phyloP scores from a whole-genome alignment of 2,329 filamentous ascomycete species.

The Sarocladium oryzae region DNA sequence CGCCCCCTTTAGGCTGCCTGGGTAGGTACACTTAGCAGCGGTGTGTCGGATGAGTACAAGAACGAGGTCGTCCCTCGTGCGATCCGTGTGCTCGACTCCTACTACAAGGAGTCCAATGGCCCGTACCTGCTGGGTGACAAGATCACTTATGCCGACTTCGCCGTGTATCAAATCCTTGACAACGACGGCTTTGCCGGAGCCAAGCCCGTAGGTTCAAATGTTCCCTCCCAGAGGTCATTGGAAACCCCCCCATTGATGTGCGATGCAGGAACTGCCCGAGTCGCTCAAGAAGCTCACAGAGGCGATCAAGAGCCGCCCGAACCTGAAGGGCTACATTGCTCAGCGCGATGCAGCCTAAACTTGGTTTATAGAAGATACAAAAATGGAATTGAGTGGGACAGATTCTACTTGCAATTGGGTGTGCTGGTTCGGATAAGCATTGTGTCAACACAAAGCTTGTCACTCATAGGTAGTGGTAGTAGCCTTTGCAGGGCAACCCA shows the following conservation, averaged over 20 bases:
- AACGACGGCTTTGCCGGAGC: constrained; percentile 20
- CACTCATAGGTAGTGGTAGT: no score
- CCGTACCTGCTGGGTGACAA: constrained; percentile 29
- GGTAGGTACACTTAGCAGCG: constrained; percentile 21
- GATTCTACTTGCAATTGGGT: no score
- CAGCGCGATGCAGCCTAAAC: neutral
- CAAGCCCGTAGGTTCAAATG: neutral
- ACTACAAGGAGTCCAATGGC: constrained; percentile 5
- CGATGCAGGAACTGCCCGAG: neutral
- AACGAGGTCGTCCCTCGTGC: constrained; percentile 16
- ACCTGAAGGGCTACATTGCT: constrained; percentile 3
- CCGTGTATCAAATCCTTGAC: constrained; percentile 31
- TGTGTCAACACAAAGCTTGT: no score
- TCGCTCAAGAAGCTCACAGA: constrained; percentile 3
- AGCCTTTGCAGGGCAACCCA: no score
- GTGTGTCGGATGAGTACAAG: constrained; percentile 24
- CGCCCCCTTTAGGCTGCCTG: constrained; percentile 18
- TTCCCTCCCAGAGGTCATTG: no score
- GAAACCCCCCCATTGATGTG: no score
- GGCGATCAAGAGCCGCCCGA: neutral
- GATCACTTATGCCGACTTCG: constrained; percentile 32
- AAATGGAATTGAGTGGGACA: no score
- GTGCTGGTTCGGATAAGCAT: no score
- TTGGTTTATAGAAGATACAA: no score
- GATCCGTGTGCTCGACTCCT: constrained; percentile 17